Evolutionary conservation across 148 eudicot species (phyloP).

Genomic region (Gaultheria prostrata): DNA sequence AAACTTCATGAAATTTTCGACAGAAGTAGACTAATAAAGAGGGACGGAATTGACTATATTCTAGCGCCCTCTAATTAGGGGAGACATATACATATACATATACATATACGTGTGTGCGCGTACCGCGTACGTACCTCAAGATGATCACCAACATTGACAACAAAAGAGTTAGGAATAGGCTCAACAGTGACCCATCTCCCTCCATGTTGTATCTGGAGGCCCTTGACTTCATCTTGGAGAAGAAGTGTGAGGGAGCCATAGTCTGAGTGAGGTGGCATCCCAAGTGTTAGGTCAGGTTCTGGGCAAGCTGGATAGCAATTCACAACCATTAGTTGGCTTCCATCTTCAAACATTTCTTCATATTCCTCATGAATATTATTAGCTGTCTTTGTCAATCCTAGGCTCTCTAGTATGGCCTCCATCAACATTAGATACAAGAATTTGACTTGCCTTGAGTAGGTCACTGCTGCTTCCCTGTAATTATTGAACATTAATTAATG

Average conservation of each 20-base stretch:
- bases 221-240: conserved; percentile 77
- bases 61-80: not conserved
- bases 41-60: not conserved
- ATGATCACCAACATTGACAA: conserved; percentile 87
- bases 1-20: too few relatives aligned
- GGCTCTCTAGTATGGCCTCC: conserved; percentile 79
- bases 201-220: conserved; percentile 60
- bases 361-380: not conserved
- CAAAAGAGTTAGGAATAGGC: conserved; percentile 72
- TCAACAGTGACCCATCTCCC: conserved; percentile 70
- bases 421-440: conserved; percentile 49
- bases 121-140: conserved; percentile 75
- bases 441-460: conserved; percentile 54
- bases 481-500: not conserved
- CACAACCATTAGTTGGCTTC: conserved; percentile 74
- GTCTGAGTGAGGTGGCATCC: conserved; percentile 94
- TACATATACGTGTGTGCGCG: not conserved
- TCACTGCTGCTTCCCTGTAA: conserved; percentile 46
- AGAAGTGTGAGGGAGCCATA: conserved; percentile 86
- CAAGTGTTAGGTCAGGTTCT: conserved; percentile 76
- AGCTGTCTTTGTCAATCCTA: conserved; percentile 30
- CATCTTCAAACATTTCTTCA: conserved; percentile 57
- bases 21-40: not conserved
- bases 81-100: not conserved
- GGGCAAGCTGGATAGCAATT: conserved; percentile 92